These are phyloP conservation scores for Obba rivulosa DNA, from an alignment of 768 basidiomycete genomes.

Conservation along the genomic window DNA sequence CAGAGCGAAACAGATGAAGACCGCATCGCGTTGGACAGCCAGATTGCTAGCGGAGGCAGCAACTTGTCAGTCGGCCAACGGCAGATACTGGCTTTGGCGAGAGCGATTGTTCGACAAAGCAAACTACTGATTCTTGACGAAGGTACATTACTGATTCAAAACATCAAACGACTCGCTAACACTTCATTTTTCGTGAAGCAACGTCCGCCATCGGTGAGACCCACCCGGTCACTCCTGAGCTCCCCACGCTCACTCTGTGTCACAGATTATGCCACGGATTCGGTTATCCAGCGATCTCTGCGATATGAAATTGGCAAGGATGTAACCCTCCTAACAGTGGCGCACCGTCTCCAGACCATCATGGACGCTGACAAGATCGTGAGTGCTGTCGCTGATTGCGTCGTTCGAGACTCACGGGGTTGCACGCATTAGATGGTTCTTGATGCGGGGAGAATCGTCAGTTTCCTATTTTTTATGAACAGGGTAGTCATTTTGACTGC, in stretches of 20 bases:
- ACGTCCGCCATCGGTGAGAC: slow-evolving; percentile 39
- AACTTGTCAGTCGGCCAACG: slow-evolving; percentile 57
- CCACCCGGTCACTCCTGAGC: neutral
- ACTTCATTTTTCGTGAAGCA: slow-evolving; percentile 20
- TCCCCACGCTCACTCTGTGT: neutral
- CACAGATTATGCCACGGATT: slow-evolving; percentile 52
- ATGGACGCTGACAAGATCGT: slow-evolving; percentile 61
- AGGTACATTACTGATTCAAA: slow-evolving; percentile 20
- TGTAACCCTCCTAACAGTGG: slow-evolving; percentile 52
- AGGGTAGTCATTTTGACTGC: no score
- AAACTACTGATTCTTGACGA: slow-evolving; percentile 58
- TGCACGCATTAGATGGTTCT: slow-evolving; percentile 33
- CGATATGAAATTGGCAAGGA: slow-evolving; percentile 37
- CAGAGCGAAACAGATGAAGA: slow-evolving; percentile 32
- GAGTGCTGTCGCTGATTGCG: slow-evolving; percentile 3
- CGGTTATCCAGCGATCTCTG: slow-evolving; percentile 51
- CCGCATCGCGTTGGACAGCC: slow-evolving; percentile 39
- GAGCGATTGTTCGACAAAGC: slow-evolving; percentile 52
- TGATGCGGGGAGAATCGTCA: slow-evolving; percentile 35
- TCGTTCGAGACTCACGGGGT: neutral
- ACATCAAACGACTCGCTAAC: no score
- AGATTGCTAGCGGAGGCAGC: slow-evolving; percentile 37
- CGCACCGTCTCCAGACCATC: slow-evolving; percentile 55
- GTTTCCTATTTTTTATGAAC: neutral
- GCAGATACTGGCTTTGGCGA: slow-evolving; percentile 54